Evolutionary conservation across 345 rosid species (phyloP), one percentile per base, ranked within the genome.

Genomic region (Eutrema heterophyllum): DNA sequence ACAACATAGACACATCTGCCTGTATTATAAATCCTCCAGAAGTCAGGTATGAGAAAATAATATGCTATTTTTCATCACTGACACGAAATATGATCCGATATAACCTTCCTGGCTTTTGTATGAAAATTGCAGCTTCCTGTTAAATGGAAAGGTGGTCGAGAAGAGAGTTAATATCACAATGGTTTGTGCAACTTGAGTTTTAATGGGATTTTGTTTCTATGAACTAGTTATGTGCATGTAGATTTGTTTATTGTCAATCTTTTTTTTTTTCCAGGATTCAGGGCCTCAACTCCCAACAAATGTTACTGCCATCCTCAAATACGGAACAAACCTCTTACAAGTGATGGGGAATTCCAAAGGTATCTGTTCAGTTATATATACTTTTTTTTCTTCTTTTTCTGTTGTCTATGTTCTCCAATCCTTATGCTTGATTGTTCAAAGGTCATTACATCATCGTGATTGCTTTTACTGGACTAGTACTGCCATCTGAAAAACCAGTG

Each of bases 261-360:
- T 53, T 68, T 32, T 57, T 45, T 14, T 46, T 66, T 14, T 32
- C 78, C 70, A 95, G 99, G 93, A 86, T 54, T 4, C 88, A 3
- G 97, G 97, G 53, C 92, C 99, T 73, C 99, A 86, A 69, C 50
- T 92, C 60, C 97, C 99, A 44, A 83, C 92, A 61, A 81, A 83
- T 80, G 91, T 95, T 70, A 87, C 85, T 60, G 51, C 75, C 36
- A 72, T 88, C 82, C 92, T 95, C 39, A 92, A 95, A 72, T 95
- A 83, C 60, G 99, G 99, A 71, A 88, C 99, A 33, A 95, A 95
- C 85, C 86, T 92, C 72, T 87, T 95, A 73, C 99, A 95, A 87
- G 96, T 87, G 45, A 86, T 95, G 80, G 97, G 99, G 43, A 87
- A 84, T 71, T 90, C 87, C 68, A 77, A 77, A 44, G 91, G 98